Base-by-base conservation (phyloP, 768 basidiomycete genomes). In the Agaricus blazei region DNA sequence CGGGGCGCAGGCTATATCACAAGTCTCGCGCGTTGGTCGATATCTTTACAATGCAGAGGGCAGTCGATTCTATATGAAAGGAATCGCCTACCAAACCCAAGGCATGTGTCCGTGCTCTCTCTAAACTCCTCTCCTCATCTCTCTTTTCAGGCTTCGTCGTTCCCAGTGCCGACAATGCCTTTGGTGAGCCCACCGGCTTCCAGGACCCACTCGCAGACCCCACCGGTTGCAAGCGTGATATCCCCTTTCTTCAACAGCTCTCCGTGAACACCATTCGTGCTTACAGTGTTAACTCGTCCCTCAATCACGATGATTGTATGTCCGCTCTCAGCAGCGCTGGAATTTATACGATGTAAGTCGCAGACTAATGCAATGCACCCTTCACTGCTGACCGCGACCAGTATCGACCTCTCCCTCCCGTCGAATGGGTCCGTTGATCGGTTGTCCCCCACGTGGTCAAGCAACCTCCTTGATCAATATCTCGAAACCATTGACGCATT, bases 291-390 rank as follows among this genome's bases (percentile, higher is more conserved):
- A 80, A 94, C 65, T 81, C 90, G 0, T 77, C 85, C 34, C 70
- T 86, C 54, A 88, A 96, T 70, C 94, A 98, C 59, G 92, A 94
- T 67, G 71, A 71, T 1, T 98, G 94, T 70, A 96, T 98, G 94
- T 68, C 69, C 37, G 69, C 82, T 12, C 78, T 97, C 57, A 86
- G 84, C 62, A 68, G 70, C 23, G 91, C 91, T 37, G 87, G 87
- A 27, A 97, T 97, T 53, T 96, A 97, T 70, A 81, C 88, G 51
- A 87, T 96, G 93, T 95, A 59, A 65, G 88, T 74, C 8, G 26
- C 15, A 31, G 29, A 51, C 48, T 29, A 7, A 31, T 11, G 54
- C 29, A 51, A 38, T 59, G 12, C 27, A 46, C 49, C 38, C 47
- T 19, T 23, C 38, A n/a, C 34, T 51, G 44, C 45, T 37, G 46